Conservation (phyloP, 1,284 basidiomycete species). For the Ganoderma lingzhi region DNA sequence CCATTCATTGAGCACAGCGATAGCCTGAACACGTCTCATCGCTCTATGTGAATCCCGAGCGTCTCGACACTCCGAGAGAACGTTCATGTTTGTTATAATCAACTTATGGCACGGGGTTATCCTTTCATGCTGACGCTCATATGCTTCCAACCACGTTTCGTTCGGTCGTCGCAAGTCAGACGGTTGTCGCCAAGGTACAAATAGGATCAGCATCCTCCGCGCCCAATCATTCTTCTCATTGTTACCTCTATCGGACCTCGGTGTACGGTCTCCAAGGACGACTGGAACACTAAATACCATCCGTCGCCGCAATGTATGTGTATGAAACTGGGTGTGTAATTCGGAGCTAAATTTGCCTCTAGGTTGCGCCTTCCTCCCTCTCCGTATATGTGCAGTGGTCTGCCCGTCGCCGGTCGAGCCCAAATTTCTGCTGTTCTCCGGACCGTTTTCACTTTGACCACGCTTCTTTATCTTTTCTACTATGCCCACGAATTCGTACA, state of each 20-base stretch:
- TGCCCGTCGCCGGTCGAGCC: background rate
- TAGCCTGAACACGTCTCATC: background rate
- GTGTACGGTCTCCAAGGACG: background rate
- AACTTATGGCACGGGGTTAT: background rate
- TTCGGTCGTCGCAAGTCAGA: background rate
- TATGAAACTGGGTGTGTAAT: background rate
- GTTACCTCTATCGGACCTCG: background rate
- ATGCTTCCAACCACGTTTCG: background rate
- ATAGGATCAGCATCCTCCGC: background rate
- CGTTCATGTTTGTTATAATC: background rate
- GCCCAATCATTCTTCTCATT: background rate
- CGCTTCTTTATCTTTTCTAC: background rate
- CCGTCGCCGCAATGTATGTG: background rate
- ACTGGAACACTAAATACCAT: background rate
- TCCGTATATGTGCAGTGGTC: background rate
- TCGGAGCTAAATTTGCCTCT: background rate
- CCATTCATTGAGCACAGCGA: background rate
- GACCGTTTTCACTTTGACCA: no score
- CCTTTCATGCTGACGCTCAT: background rate
- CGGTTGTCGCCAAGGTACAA: background rate
- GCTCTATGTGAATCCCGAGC: background rate
- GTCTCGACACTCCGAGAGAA: background rate
- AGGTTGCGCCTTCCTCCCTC: background rate
- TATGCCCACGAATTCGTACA: background rate
- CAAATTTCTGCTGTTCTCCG: no score